Percentiles rank a stretch among this genome's conserved stretches.
These are phyloP conservation scores for Eragrostis tef DNA, from an alignment of 202 grass and related monocot genomes.

Conservation along the genomic window DNA sequence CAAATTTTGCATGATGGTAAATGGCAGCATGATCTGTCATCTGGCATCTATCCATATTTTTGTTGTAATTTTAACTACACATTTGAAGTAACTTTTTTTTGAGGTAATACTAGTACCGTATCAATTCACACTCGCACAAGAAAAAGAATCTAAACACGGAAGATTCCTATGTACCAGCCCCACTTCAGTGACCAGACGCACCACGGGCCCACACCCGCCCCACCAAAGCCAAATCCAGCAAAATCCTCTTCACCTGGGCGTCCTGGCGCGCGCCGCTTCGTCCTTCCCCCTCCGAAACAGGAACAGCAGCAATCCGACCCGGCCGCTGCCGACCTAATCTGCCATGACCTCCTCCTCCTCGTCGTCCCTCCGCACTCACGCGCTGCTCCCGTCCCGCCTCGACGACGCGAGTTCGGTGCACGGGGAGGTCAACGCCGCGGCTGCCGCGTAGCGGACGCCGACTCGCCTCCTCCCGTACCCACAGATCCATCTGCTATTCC, in stretches of 20 bases:
- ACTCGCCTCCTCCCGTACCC: not conserved
- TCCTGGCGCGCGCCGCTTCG: not conserved
- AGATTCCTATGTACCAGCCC: not conserved
- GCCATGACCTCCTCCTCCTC: constrained; percentile 19
- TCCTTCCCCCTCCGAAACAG: not conserved
- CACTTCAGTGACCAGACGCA: too few relatives aligned
- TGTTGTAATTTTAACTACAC: too few relatives aligned
- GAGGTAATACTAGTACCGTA: too few relatives aligned
- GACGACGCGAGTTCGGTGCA: not conserved
- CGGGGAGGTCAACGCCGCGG: not conserved
- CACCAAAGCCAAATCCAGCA: not conserved
- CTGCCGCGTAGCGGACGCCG: not conserved
- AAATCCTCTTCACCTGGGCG: not conserved
- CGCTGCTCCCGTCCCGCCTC: not conserved
- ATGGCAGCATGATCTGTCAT: too few relatives aligned
- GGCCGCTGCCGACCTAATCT: constrained; percentile 18
- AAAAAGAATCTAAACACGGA: not conserved
- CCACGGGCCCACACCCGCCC: not conserved
- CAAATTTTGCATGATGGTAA: too few relatives aligned
- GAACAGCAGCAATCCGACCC: not conserved
- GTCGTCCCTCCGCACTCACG: not conserved
- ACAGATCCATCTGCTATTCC: constrained; percentile 31
- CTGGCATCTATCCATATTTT: too few relatives aligned
- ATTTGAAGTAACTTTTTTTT: too few relatives aligned
- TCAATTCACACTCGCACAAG: not conserved